phyloP scores from a whole-genome alignment of 352 stramenopile species.

The Phytophthora pseudosyringae region DNA sequence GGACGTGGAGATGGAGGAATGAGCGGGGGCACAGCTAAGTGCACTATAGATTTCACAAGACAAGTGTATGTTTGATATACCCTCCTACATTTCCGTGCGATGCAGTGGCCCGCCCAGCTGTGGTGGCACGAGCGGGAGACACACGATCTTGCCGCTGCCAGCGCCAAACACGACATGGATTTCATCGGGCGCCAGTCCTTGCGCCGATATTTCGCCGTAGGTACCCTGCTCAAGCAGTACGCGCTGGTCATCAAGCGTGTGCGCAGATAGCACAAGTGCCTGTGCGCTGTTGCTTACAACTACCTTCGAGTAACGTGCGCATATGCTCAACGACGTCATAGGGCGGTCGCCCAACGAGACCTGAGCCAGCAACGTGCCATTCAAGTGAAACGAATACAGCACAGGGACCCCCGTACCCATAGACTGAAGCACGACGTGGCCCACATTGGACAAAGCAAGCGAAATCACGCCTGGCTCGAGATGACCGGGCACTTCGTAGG shows the following conservation, averaged over 20 bases:
- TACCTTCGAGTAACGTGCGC: conserved; percentile 66
- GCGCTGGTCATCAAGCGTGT: conserved; percentile 55
- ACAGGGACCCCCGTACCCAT: conserved; percentile 55
- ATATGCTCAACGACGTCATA: conserved; percentile 67
- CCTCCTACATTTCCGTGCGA: conserved; percentile 34
- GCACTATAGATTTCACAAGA: conserved; percentile 56
- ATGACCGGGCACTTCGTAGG: conserved; percentile 53
- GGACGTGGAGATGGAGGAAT: conserved; percentile 87
- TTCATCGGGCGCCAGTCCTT: conserved; percentile 78
- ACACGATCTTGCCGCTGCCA: conserved; percentile 57
- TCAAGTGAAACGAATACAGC: conserved; percentile 80
- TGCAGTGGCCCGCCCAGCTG: conserved; percentile 3
- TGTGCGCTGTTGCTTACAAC: conserved; percentile 66
- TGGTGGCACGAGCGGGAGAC: conserved; percentile 48
- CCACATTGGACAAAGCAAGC: conserved; percentile 68
- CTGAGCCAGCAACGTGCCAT: conserved; percentile 64
- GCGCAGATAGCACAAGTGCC: conserved; percentile 54
- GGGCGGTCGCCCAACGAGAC: conserved; percentile 36
- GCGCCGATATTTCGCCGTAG: conserved; percentile 60
- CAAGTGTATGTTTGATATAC: conserved; percentile 52
- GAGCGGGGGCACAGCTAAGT: conserved; percentile 36
- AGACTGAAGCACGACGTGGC: conserved; percentile 78
- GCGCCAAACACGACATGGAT: conserved; percentile 77
- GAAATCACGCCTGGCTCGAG: conserved; percentile 57
- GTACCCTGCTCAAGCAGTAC: conserved; percentile 56